phyloP scores from a whole-genome alignment of 2,329 filamentous ascomycete species.

The Trichoderma sp. region DNA sequence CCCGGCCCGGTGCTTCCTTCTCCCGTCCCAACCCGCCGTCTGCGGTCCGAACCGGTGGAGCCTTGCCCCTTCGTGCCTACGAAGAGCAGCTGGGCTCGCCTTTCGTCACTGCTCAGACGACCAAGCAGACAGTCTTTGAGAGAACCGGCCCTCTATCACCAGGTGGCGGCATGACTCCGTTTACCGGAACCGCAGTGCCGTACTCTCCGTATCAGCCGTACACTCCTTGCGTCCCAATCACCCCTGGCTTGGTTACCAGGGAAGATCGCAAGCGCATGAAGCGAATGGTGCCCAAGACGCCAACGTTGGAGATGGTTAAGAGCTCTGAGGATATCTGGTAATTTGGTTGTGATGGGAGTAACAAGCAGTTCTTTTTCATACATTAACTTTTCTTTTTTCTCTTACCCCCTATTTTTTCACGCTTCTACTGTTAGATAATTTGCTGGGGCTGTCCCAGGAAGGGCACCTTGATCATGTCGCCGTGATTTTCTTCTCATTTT shows the following conservation, averaged over 20 bases:
- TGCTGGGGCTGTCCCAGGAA: slow-evolving; percentile 21
- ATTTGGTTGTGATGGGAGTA: background rate
- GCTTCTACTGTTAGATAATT: slow-evolving; percentile 27
- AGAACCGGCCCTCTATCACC: slow-evolving; percentile 54
- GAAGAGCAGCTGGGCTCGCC: slow-evolving; percentile 56
- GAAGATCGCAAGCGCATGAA: slow-evolving; percentile 68
- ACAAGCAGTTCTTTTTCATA: slow-evolving; percentile 3
- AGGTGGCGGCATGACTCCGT: slow-evolving; percentile 57
- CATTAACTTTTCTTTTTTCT: background rate
- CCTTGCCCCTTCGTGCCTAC: slow-evolving; percentile 60
- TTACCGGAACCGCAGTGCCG: slow-evolving; percentile 59
- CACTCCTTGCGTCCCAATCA: slow-evolving; percentile 71
- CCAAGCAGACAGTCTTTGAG: slow-evolving; percentile 65
- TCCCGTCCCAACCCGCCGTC: slow-evolving; percentile 49
- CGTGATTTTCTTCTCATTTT: slow-evolving; percentile 24
- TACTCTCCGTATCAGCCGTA: slow-evolving; percentile 80
- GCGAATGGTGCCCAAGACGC: slow-evolving; percentile 62
- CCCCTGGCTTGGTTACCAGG: slow-evolving; percentile 69
- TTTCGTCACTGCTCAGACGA: slow-evolving; percentile 44
- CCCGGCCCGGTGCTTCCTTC: slow-evolving; percentile 51
- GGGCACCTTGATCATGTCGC: slow-evolving; percentile 25
- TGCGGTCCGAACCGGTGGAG: slow-evolving; percentile 55
- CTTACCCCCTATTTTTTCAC: background rate
- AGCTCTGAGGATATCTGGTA: slow-evolving; percentile 64
- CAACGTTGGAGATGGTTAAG: slow-evolving; percentile 60